phyloP scores from a whole-genome alignment of 2,329 filamentous ascomycete genomes.

The Aspergillus texensis region DNA sequence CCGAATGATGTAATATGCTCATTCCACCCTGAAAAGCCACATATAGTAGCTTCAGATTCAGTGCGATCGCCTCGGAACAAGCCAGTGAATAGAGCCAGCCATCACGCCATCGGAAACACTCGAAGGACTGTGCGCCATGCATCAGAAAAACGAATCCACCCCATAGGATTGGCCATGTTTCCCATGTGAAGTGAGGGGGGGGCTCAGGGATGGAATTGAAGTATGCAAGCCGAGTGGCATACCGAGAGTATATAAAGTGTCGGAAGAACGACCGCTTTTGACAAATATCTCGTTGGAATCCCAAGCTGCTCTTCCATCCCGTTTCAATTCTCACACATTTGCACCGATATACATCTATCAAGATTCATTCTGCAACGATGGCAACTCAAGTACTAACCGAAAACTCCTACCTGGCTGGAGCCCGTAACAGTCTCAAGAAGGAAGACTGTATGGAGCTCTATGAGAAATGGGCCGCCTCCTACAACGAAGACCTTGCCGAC shows the following conservation, averaged over 20 bases:
- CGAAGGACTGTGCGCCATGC: background rate
- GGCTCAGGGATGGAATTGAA: background rate
- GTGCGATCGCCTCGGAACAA: background rate
- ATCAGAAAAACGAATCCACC: background rate
- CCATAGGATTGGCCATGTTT: background rate
- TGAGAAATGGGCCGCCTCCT: constrained; percentile 51
- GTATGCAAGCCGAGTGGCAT: background rate
- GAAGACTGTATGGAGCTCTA: constrained; percentile 46
- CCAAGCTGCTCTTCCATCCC: background rate
- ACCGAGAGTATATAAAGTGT: background rate
- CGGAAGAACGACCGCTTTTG: background rate
- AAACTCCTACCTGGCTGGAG: constrained; percentile 36
- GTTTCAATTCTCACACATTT: background rate
- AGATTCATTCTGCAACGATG: background rate
- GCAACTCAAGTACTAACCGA: constrained; percentile 16
- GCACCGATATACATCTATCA: background rate
- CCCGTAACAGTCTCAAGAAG: constrained; percentile 37
- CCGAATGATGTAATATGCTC: background rate
- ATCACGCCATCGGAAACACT: background rate
- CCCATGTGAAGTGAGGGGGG: background rate
- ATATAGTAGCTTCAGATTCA: background rate
- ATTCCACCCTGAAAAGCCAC: background rate
- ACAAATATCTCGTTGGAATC: background rate
- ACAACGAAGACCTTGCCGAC: constrained; percentile 46
- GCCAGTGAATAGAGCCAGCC: background rate